Evolutionary conservation across 2,329 filamentous ascomycete species (phyloP).

Genomic region (Sordariomycetes sp.): DNA sequence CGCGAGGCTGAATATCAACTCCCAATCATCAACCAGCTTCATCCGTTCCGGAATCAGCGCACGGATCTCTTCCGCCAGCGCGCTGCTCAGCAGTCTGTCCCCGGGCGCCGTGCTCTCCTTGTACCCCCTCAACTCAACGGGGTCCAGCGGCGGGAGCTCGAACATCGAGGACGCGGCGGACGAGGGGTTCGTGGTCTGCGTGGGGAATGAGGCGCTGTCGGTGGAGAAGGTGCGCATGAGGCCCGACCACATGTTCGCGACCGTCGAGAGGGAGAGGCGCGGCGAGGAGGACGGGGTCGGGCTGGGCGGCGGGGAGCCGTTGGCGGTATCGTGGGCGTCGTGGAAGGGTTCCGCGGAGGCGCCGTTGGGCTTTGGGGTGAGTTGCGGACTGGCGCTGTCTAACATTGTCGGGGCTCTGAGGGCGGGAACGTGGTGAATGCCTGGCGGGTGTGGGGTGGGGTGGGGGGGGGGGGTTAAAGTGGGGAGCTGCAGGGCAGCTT

Average conservation of each 20-base stretch:
- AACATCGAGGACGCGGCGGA: slow-evolving; percentile 61
- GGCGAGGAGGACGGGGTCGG: not conserved
- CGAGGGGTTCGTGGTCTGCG: slow-evolving; percentile 22
- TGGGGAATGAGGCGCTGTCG: slow-evolving; percentile 18
- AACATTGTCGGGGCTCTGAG: not conserved
- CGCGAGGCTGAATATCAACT: slow-evolving; percentile 76
- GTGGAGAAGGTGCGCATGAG: slow-evolving; percentile 55
- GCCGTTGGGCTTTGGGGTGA: not conserved
- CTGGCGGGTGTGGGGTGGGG: not conserved
- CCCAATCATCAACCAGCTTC: slow-evolving; percentile 80
- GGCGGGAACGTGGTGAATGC: not conserved
- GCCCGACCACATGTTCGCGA: slow-evolving; percentile 37
- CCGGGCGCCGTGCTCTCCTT: slow-evolving; percentile 41
- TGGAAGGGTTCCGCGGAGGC: not conserved
- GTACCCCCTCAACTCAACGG: slow-evolving; percentile 58
- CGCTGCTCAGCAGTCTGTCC: slow-evolving; percentile 54
- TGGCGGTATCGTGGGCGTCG: not conserved
- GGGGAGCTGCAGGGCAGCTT: not conserved
- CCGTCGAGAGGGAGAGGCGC: slow-evolving; percentile 7
- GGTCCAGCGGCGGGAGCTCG: slow-evolving; percentile 78
- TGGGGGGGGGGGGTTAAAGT: not conserved
- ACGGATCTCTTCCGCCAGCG: slow-evolving; percentile 84
- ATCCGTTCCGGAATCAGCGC: slow-evolving; percentile 76
- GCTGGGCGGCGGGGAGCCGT: not conserved
- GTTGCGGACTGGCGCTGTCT: not conserved